phyloP scores from a whole-genome alignment of 495 filamentous ascomycete species.

The Lophium mytilinum region DNA sequence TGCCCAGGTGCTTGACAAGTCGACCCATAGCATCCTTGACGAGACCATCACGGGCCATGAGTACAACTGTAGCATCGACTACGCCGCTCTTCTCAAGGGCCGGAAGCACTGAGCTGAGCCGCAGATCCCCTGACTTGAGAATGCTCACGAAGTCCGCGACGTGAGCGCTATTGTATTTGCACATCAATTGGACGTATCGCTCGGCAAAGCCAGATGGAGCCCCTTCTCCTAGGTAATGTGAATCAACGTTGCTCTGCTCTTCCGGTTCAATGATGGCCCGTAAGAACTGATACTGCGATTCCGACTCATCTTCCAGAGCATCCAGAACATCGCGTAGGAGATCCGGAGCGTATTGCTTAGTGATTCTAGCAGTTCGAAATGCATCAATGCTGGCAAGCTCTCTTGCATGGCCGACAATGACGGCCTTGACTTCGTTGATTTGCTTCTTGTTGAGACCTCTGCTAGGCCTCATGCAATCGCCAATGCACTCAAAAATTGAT shows the following conservation, averaged over 20 bases:
- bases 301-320: slow-evolving; percentile 53
- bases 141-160: slow-evolving; percentile 78
- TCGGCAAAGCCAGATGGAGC: slow-evolving; percentile 54
- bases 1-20: slow-evolving; percentile 67
- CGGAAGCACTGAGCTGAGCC: slow-evolving; percentile 73
- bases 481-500: slow-evolving; percentile 67
- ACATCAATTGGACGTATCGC: slow-evolving; percentile 84
- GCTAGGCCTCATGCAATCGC: slow-evolving; percentile 67
- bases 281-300: slow-evolving; percentile 70
- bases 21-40: slow-evolving; percentile 75
- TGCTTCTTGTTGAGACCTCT: slow-evolving; percentile 67
- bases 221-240: slow-evolving; percentile 32
- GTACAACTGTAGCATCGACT: slow-evolving; percentile 84
- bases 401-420: slow-evolving; percentile 59
- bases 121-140: slow-evolving; percentile 70
- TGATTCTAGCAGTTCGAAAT: slow-evolving; percentile 55
- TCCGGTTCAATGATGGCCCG: slow-evolving; percentile 68
- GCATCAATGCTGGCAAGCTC: slow-evolving; percentile 67
- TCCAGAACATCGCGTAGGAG: slow-evolving; percentile 64
- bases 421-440: slow-evolving; percentile 60
- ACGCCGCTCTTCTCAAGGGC: slow-evolving; percentile 82
- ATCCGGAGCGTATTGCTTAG: slow-evolving; percentile 57
- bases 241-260: slow-evolving; percentile 36
- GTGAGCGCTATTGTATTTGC: slow-evolving; percentile 68
- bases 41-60: slow-evolving; percentile 86